A percentile compares a stretch with the other conserved stretches of the same genome.
Evolutionary conservation across 2,329 filamentous ascomycete genomes (phyloP).

Genomic region (Calonectria honghensis): DNA sequence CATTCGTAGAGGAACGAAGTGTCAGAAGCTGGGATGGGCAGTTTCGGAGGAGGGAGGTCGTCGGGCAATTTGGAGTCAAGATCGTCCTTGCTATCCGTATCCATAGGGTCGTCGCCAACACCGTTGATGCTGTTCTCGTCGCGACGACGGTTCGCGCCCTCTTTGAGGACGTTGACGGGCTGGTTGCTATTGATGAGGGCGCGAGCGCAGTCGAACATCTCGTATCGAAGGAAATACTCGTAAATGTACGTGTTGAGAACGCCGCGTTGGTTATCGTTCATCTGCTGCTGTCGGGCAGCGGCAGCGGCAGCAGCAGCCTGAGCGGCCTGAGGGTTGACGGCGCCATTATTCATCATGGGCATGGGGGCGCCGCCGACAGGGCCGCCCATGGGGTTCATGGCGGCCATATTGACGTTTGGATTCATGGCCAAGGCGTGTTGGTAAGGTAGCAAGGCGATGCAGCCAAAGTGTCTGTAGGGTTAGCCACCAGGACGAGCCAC

Average conservation of each 20-base stretch:
- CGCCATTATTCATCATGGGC: constrained; percentile 80
- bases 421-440: constrained; percentile 68
- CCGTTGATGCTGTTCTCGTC: constrained; percentile 81
- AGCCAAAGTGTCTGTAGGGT: constrained; percentile 54
- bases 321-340: constrained; percentile 59
- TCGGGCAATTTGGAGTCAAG: constrained; percentile 83
- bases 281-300: constrained; percentile 63
- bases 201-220: constrained; percentile 89
- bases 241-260: constrained; percentile 91
- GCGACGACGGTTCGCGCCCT: constrained; percentile 80
- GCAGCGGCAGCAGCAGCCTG: constrained; percentile 56
- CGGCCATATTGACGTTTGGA: constrained; percentile 78
- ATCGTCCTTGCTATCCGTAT: constrained; percentile 88
- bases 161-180: constrained; percentile 80
- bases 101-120: constrained; percentile 84
- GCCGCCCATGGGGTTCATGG: constrained; percentile 81
- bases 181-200: constrained; percentile 81
- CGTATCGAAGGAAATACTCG: constrained; percentile 91
- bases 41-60: constrained; percentile 85
- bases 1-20: constrained; percentile 96
- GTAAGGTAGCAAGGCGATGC: constrained; percentile 46
- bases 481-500: constrained; percentile 60
- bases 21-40: constrained; percentile 79
- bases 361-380: constrained; percentile 77
- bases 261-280: constrained; percentile 69